Base-by-base conservation (phyloP, 1,139 yeast species). In the Candida neerlandica region DNA sequence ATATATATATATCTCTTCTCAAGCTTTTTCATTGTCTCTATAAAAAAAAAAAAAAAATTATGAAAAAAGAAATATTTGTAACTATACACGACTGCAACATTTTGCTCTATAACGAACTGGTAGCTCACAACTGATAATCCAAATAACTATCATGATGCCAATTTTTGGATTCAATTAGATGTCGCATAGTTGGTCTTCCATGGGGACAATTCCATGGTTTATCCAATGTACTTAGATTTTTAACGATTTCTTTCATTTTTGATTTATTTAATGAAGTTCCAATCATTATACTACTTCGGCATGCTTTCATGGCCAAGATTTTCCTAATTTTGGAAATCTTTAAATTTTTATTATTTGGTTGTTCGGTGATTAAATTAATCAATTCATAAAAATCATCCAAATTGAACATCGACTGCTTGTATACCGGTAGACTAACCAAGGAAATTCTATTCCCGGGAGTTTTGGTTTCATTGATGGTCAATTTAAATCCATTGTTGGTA, bases 141-240 rank as follows among this genome's bases (percentile, higher is more conserved):
- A 18, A 18, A 37, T 37, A 53, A 23, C 27, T 5, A 19, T 48
- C 51, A 23, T 44, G 33, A 15, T 47, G 40, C 60, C 57, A 55
- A 44, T 52, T 50, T 12, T 48, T 44, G 39, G 86, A 59, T 44
- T 89, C 91, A 55, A 85, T 81, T 50, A 94, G 71, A 65, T 94
- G 98, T 50, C 99, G 76, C 86, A 94, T 82, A 1, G 99, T 94
- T 0, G 99, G 99, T 53, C 99, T 73, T 0, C 99, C 99, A 67
- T 94, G 99, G 0, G 99, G 99, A 66, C 99, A 94, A 62, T 92
- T 94, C 99, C 99, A 95, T 0, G 99, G 99, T 61, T 89, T 89
- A 54, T 91, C 94, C 35, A 95, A 71, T 0, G 66, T 70, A 18
- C 95, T 82, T 50, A 95, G 70, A 58, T 91, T 80, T 29, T 70